Evolutionary conservation across 495 filamentous ascomycete genomes (phyloP).

Genomic region (Xylaria flabelliformis): DNA sequence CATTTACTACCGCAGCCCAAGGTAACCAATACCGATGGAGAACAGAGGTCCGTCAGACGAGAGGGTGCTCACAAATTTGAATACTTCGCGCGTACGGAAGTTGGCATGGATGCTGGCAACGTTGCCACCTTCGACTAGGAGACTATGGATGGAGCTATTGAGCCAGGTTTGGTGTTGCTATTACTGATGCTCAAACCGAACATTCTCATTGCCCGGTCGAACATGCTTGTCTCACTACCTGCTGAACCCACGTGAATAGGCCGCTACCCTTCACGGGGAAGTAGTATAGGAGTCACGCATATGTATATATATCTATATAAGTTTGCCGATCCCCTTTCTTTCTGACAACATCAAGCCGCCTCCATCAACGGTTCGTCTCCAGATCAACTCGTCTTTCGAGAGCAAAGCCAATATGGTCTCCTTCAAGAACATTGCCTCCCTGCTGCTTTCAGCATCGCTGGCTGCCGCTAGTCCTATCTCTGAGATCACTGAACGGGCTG

Average conservation of each 20-base stretch:
- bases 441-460: conserved; percentile 39
- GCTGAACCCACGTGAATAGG: conserved; percentile 33
- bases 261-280: not conserved
- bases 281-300: conserved; percentile 1
- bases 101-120: conserved; percentile 35
- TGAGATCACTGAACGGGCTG: conserved; percentile 31
- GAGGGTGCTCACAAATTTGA: conserved; percentile 6
- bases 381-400: conserved; percentile 28
- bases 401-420: conserved; percentile 36
- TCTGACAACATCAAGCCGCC: conserved; percentile 9
- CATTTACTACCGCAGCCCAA: conserved; percentile 25
- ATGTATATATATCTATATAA: conserved; percentile 24
- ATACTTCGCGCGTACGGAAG: conserved; percentile 3
- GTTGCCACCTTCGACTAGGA: conserved; percentile 38
- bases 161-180: conserved; percentile 1
- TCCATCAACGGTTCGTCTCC: conserved; percentile 27
- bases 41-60: conserved; percentile 23
- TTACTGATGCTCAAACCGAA: conserved; percentile 14
- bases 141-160: conserved; percentile 12
- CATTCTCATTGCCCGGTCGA: conserved; percentile 13
- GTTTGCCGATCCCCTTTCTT: conserved; percentile 9
- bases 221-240: conserved; percentile 29
- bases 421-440: conserved; percentile 30
- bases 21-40: conserved; percentile 27
- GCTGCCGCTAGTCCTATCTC: conserved; percentile 33